Base-by-base conservation (phyloP, 1,284 basidiomycete species). In the Megacollybia platyphylla region DNA sequence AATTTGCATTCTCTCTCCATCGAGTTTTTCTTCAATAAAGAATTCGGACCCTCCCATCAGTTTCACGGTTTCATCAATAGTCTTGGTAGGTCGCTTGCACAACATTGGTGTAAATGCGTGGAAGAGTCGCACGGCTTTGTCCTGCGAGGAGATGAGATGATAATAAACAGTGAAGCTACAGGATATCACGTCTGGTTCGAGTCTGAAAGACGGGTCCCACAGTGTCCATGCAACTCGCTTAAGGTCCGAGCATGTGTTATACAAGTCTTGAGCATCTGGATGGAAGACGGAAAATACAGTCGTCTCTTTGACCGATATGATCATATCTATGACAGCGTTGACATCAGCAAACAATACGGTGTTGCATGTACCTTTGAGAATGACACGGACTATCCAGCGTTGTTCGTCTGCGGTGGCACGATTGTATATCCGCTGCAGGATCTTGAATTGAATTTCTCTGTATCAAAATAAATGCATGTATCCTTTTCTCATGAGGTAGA, bases 1-100 rank as follows among this genome's bases (percentile, higher is more conserved):
- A 40, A 97, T 54, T 57, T 97, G 93, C 60, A 97, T 91, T 24
- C 93, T 68, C 58, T 97, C 92, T 1, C 92, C 92, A 54, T 97
- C 92, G 1, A 96, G 71, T 58, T 97, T 97, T 63, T 97, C 93
- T 57, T 97, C 92, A 38, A 97, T 86, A 48, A 90, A 67, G 57
- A 96, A 96, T 40, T 71, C 62, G 9, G 64, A 51, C 34, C 76
- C 77, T 17, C 74, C 73, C 76, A 96, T 91, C 41, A 84, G 73
- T 51, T 84, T 87, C 39, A 93, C 79, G 0, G 89, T 79, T 11
- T 85, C 81, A 49, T 85, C 83, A 26, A 93, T 75, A 46, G 74
- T 83, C 46, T 72, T 74, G 1, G 78, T 83, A 0, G 87, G 86
- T 8, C 91, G 76, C 52, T 87, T 88, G 62, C 90, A 94, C 26